These are phyloP conservation scores for Chrysoporthe puriensis DNA, from an alignment of 2,329 filamentous ascomycete species.

Conservation along the genomic window DNA sequence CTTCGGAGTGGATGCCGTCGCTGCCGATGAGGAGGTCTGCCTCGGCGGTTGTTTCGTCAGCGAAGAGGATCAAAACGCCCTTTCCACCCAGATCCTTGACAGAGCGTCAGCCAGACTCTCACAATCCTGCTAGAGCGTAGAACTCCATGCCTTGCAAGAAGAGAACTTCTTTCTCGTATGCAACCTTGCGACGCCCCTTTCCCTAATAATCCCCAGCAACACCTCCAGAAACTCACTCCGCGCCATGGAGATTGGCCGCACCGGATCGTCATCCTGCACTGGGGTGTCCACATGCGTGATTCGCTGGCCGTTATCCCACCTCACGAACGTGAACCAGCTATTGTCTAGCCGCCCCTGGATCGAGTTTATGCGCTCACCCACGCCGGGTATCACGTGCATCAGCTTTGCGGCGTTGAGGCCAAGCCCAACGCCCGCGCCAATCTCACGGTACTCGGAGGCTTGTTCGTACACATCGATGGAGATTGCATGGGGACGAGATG, in stretches of 20 bases:
- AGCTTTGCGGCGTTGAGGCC: slow-evolving; percentile 43
- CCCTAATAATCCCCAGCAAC: slow-evolving; percentile 16
- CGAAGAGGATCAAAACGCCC: slow-evolving; percentile 25
- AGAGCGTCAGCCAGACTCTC: neutral
- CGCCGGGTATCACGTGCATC: slow-evolving; percentile 18
- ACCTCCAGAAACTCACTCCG: slow-evolving; percentile 25
- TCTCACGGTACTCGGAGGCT: slow-evolving; percentile 24
- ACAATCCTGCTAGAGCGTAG: neutral
- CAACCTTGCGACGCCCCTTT: slow-evolving; percentile 14
- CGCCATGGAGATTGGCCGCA: slow-evolving; percentile 21
- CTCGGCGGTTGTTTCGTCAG: slow-evolving; percentile 16
- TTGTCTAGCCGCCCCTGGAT: slow-evolving; percentile 17
- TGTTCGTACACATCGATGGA: slow-evolving; percentile 25
- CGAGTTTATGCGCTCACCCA: slow-evolving; percentile 17
- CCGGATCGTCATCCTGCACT: neutral
- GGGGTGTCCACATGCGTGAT: slow-evolving; percentile 22
- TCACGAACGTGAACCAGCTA: slow-evolving; percentile 23
- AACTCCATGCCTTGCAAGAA: slow-evolving; percentile 6
- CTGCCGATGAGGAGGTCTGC: slow-evolving; percentile 29
- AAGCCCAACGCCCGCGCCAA: slow-evolving; percentile 24
- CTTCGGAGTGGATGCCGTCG: slow-evolving; percentile 28
- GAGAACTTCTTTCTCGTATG: slow-evolving; percentile 20
- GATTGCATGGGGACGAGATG: neutral
- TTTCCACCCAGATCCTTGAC: slow-evolving; percentile 30
- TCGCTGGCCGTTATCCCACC: slow-evolving; percentile 16